Base-by-base conservation (phyloP, 2,329 filamentous ascomycete genomes). In the Aspergillaceae sp. region DNA sequence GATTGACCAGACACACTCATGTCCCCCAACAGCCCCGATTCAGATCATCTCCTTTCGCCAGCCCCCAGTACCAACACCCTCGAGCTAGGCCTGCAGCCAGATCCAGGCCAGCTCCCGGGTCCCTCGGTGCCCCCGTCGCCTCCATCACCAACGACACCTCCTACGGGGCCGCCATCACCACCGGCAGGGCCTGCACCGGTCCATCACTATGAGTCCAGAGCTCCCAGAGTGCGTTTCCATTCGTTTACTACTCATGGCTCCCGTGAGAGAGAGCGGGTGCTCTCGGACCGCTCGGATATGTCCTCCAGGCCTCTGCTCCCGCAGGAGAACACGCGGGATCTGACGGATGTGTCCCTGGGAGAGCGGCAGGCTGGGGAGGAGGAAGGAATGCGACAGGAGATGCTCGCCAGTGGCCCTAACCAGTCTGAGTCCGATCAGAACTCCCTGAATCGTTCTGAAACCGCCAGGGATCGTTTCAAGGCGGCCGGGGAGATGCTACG, bases 401-500 rank as follows among this genome's bases (percentile, higher is more conserved):
- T 26, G 11, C 9, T 38, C 36, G n/a, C 36, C 36, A 8, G 8
- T 26, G 9, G 6, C 27, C 36, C 7, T 26, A 38, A 7, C 36
- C 36, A 7, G 33, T 42, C 30, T 29, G 19, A 6, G 27, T 43
- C 19, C 28, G 29, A 38, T 10, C 41, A 51, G 30, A 40, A 29
- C 5, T 36, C 40, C 4, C 29, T 11, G 9, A 9, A 29, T 26
- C 53, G 54, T 5, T 42, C 50, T 1, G 40, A 44, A 9, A 59
- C 62, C 0, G 51, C 55, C 2, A 49, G 48, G 10, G 52, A 59
- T 8, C 57, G 62, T 9, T 60, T 59, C 42, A 57, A 44, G 40
- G 54, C 57, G 35, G 62, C 61, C 11, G 56, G 62, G 30, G 51
- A 62, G 27, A 29, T 61, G 4, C 45, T 65, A 9, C 59, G 60